Percentiles rank a stretch among this genome's conserved stretches.
phyloP scores from a whole-genome alignment of 495 filamentous ascomycete genomes.

The Hyphodiscus hymeniophilus region DNA sequence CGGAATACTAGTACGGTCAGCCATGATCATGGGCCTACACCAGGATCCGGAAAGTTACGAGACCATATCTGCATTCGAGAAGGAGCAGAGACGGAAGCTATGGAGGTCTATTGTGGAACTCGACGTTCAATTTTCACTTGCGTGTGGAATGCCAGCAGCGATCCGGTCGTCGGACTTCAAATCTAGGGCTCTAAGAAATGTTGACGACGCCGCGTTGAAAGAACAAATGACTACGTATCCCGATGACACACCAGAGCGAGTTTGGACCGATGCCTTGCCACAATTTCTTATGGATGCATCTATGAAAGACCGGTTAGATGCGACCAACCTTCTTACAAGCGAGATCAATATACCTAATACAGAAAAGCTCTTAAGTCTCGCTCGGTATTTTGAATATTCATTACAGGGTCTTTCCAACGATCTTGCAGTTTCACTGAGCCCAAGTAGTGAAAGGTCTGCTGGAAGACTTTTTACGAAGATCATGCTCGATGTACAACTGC shows the following conservation, averaged over 20 bases:
- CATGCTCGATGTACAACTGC: slow-evolving; percentile 13
- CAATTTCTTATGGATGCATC: slow-evolving; percentile 12
- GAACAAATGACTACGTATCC: slow-evolving; percentile 17
- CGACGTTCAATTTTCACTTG: slow-evolving; percentile 32
- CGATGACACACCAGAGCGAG: not conserved
- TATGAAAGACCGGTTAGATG: slow-evolving; percentile 8
- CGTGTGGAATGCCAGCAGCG: slow-evolving; percentile 32
- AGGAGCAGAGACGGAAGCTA: slow-evolving; percentile 31
- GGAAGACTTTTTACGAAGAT: slow-evolving; percentile 10
- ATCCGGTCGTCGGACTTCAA: slow-evolving; percentile 35
- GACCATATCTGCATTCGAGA: slow-evolving; percentile 25
- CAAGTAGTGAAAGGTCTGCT: not conserved
- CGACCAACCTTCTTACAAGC: slow-evolving; percentile 5
- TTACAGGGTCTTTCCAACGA: slow-evolving; percentile 4
- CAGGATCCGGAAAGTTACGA: slow-evolving; percentile 15
- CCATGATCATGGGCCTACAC: slow-evolving; percentile 20
- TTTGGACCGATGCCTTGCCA: slow-evolving; percentile 13
- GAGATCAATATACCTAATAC: slow-evolving; percentile 11
- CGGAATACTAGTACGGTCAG: slow-evolving; percentile 9
- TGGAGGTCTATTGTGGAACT: slow-evolving; percentile 39
- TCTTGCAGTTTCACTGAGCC: not conserved
- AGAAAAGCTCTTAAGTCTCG: slow-evolving; percentile 3
- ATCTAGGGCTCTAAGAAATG: slow-evolving; percentile 4
- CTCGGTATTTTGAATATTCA: slow-evolving; percentile 7
- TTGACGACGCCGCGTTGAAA: slow-evolving; percentile 14